phyloP scores from a whole-genome alignment of 768 basidiomycete genomes.

The Rhizopogon vulgaris region DNA sequence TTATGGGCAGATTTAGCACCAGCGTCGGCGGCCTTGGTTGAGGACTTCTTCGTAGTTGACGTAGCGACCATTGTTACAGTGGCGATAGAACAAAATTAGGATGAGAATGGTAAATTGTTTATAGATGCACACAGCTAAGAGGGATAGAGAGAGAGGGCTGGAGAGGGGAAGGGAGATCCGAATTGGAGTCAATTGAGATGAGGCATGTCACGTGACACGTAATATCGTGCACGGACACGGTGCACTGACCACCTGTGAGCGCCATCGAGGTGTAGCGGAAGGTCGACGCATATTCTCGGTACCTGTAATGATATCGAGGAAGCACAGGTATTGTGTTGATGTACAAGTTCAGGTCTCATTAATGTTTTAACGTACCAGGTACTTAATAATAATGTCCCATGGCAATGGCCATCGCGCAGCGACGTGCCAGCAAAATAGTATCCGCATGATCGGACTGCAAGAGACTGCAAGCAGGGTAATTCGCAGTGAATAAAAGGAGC shows the following conservation, averaged over 20 bases:
- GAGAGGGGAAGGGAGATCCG: constrained; percentile 17
- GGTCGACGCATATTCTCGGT: not conserved
- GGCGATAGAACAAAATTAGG: not conserved
- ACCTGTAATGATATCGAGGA: not conserved
- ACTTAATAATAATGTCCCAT: not conserved
- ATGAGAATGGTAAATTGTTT: constrained; percentile 1
- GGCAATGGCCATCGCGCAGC: not conserved
- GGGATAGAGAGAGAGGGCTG: constrained; percentile 7
- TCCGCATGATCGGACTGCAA: too few relatives aligned
- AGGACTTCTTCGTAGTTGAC: constrained; percentile 30
- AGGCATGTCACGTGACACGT: constrained; percentile 19
- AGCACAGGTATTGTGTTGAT: not conserved
- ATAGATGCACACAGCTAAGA: not conserved
- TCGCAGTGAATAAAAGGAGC: too few relatives aligned
- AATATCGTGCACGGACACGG: constrained; percentile 25
- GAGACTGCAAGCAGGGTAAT: too few relatives aligned
- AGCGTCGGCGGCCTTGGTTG: constrained; percentile 28
- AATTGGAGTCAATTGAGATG: constrained; percentile 10
- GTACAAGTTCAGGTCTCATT: not conserved
- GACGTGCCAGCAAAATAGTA: not conserved
- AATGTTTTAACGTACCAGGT: not conserved
- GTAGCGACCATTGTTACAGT: constrained; percentile 16
- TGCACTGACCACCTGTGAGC: constrained; percentile 1
- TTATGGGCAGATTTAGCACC: constrained; percentile 16
- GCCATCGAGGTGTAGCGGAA: not conserved